Base-by-base conservation (phyloP, 73 alveolate species). In the Tetrahymena thermophila region DNA sequence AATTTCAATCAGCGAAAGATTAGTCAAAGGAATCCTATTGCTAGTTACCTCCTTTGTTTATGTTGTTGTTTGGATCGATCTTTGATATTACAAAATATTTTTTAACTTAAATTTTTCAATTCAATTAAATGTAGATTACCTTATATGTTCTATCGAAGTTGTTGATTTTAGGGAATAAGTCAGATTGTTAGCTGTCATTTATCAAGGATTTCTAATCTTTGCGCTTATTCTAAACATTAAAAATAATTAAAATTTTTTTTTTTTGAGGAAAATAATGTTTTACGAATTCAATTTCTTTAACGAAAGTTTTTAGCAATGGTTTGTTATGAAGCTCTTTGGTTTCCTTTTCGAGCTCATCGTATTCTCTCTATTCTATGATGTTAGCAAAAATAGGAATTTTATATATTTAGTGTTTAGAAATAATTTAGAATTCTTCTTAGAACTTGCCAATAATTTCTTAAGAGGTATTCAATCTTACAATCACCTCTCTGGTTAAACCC, bases 401-500 rank as follows among this genome's bases (percentile, higher is more conserved):
- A 85, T 97, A 98, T 43, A 98, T 96, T 35, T 97, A 97, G 85
- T 96, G 97, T 95, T 98, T 98, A 38, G 99, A 97, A 56, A 97
- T 96, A 3, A 98, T 96, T 85, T 98, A 94, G 50, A 98, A 57
- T 35, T 89, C 97, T 25, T 98, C 99, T 40, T 94, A 83, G 93
- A 98, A 94, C 37, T 94, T 89, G 58, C 98, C 97, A 19, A 23
- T 42, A 16, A 55, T 94, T 44, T 44, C 95, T 85, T 95, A 95
- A 37, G 84, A 58, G 15, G 99, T 94, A 34, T 85, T 13, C 35
- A 98, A 58, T 10, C 43, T 95, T 4, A 98, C 96, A 28, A 71
- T 93, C 44, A 98, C 96, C 42, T 94, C 97, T 94, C 97, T 98
- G 1, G 50, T 95, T 96, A 97, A 94, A 34, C 99, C 99, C 34